Conservation (phyloP, 2,329 filamentous ascomycete genomes). For the Pleomassaria siparia region DNA sequence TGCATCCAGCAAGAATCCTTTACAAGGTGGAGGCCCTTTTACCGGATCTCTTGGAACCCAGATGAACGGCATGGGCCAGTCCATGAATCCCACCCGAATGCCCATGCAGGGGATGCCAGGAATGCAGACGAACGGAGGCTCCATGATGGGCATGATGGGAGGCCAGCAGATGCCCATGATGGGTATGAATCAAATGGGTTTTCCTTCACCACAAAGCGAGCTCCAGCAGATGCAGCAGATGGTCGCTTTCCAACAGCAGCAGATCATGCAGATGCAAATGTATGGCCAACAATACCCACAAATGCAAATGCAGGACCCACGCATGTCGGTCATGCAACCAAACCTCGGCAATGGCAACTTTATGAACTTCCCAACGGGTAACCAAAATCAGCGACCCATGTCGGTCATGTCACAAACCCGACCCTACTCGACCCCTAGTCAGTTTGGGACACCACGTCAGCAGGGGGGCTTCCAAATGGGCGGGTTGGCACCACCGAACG, state of each 20-base stretch:
- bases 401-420: slow-evolving; percentile 54
- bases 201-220: slow-evolving; percentile 71
- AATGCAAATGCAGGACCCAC: slow-evolving; percentile 33
- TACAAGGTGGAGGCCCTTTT: slow-evolving; percentile 31
- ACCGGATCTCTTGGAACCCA: slow-evolving; percentile 38
- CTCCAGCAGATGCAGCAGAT: slow-evolving; percentile 96
- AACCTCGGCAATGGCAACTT: slow-evolving; percentile 24
- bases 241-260: slow-evolving; percentile 54
- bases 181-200: slow-evolving; percentile 35
- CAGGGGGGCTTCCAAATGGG: slow-evolving; percentile 34
- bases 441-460: slow-evolving; percentile 13
- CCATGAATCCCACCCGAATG: slow-evolving; percentile 24
- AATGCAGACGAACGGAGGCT: slow-evolving; percentile 21
- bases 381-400: slow-evolving; percentile 47
- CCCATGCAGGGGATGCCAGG: slow-evolving; percentile 23
- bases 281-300: slow-evolving; percentile 19
- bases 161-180: slow-evolving; percentile 31
- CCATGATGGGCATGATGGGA: slow-evolving; percentile 15
- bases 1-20: slow-evolving; percentile 34
- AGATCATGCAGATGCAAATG: slow-evolving; percentile 69
- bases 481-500: slow-evolving; percentile 8
- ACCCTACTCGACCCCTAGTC: slow-evolving; percentile 31
- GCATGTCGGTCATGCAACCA: slow-evolving; percentile 36
- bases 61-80: slow-evolving; percentile 32
- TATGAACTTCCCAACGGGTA: slow-evolving; percentile 24